A percentile compares a stretch with the other conserved stretches of the same genome.
Evolutionary conservation across 2,329 filamentous ascomycete species (phyloP).

Genomic region (Ophiocordyceps camponoti-rufipedis): DNA sequence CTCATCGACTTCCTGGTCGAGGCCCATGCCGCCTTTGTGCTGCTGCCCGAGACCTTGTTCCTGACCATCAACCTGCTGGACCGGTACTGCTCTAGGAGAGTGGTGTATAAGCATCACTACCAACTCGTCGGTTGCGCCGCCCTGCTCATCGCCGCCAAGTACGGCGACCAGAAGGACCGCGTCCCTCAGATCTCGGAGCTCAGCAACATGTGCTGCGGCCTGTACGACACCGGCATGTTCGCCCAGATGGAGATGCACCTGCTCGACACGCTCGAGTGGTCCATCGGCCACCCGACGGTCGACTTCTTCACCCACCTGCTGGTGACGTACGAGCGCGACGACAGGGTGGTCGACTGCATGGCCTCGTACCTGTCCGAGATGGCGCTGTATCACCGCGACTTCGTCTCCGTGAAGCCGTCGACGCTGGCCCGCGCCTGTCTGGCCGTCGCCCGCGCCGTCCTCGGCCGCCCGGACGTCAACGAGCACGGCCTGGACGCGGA

Average conservation of each 20-base stretch:
- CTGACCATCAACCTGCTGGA: constrained; percentile 93
- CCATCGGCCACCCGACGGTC: constrained; percentile 86
- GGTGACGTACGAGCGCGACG: constrained; percentile 58
- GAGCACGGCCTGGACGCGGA: constrained; percentile 61
- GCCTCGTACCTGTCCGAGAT: constrained; percentile 88
- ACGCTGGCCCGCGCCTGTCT: constrained; percentile 79
- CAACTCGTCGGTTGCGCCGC: constrained; percentile 93
- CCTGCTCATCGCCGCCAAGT: constrained; percentile 92
- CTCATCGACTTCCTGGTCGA: constrained; percentile 96
- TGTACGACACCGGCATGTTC: constrained; percentile 99
- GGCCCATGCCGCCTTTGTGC: constrained; percentile 84
- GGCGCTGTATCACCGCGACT: constrained; percentile 89
- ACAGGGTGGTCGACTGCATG: constrained; percentile 87
- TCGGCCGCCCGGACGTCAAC: constrained; percentile 59
- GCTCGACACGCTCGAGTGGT: constrained; percentile 91
- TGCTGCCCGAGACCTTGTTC: constrained; percentile 89
- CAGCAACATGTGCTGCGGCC: constrained; percentile 96
- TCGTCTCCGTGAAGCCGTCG: constrained; percentile 81
- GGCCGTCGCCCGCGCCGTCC: constrained; percentile 70
- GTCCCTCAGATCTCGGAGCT: constrained; percentile 95
- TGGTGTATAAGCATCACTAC: constrained; percentile 98
- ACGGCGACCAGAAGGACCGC: constrained; percentile 94
- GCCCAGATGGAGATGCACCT: constrained; percentile 99
- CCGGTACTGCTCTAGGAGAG: constrained; percentile 90
- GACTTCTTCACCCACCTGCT: constrained; percentile 86